These are phyloP conservation scores for Boletus semigastroideus DNA, from an alignment of 1,284 basidiomycete genomes.

Conservation along the genomic window DNA sequence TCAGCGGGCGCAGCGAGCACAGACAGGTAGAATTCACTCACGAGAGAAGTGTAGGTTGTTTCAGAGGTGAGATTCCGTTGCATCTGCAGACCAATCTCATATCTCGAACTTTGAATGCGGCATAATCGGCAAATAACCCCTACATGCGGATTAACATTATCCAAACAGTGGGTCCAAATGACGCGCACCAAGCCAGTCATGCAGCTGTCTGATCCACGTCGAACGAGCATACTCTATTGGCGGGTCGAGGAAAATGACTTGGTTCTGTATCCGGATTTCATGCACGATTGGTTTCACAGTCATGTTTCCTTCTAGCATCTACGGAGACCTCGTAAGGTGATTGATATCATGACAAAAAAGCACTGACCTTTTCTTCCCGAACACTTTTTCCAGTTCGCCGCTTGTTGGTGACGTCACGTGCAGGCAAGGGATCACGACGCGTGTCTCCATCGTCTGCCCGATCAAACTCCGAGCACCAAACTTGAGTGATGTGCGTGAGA, in stretches of 20 bases:
- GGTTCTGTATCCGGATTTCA: constrained; percentile 96
- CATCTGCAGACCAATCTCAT: constrained; percentile 93
- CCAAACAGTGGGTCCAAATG: constrained; percentile 38
- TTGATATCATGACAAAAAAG: neutral
- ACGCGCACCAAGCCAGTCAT: constrained; percentile 78
- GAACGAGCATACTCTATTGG: constrained; percentile 93
- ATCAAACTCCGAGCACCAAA: constrained; percentile 89
- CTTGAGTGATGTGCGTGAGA: constrained; percentile 75
- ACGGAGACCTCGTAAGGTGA: constrained; percentile 1
- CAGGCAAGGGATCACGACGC: constrained; percentile 49
- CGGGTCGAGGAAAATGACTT: constrained; percentile 97
- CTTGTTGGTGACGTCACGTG: constrained; percentile 60
- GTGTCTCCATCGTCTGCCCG: constrained; percentile 63
- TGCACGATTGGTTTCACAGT: constrained; percentile 83
- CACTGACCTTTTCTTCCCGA: constrained; percentile 71
- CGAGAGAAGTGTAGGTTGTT: constrained; percentile 80
- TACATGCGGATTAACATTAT: constrained; percentile 22
- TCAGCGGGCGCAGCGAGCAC: neutral
- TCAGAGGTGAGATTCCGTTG: constrained; percentile 63
- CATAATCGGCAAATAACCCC: constrained; percentile 87
- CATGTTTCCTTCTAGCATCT: constrained; percentile 72
- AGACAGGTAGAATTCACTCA: constrained; percentile 38
- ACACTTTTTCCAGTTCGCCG: constrained; percentile 61
- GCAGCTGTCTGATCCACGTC: constrained; percentile 89
- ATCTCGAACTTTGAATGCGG: constrained; percentile 90